These are phyloP conservation scores for Daedalea quercina DNA, from an alignment of 768 basidiomycete species.

Conservation along the genomic window DNA sequence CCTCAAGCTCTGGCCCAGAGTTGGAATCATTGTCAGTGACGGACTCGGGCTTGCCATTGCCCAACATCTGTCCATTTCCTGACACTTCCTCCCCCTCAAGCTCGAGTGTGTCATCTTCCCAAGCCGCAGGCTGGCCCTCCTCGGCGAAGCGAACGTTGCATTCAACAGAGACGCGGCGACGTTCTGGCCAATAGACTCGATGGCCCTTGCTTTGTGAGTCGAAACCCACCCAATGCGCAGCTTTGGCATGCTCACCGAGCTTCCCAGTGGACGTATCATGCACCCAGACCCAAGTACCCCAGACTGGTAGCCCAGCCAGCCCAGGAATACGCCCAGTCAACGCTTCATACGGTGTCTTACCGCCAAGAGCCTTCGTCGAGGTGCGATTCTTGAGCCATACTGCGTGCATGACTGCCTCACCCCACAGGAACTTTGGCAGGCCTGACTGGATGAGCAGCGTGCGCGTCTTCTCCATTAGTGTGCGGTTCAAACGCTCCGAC, in stretches of 20 bases:
- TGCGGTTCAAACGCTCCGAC: slow-evolving; percentile 25
- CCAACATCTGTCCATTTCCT: too few species aligned
- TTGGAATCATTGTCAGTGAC: too few species aligned
- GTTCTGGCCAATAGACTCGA: slow-evolving; percentile 26
- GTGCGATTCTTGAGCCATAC: slow-evolving; percentile 16
- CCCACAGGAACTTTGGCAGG: slow-evolving; percentile 23
- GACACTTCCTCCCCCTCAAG: slow-evolving; percentile 22
- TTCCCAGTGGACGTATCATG: slow-evolving; percentile 3
- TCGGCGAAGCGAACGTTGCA: slow-evolving; percentile 17
- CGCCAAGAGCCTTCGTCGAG: slow-evolving; percentile 9
- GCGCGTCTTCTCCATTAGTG: slow-evolving; percentile 14
- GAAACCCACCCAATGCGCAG: slow-evolving; percentile 9
- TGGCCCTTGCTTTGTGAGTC: slow-evolving; percentile 20
- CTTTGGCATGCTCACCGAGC: slow-evolving; percentile 3
- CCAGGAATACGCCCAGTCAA: slow-evolving; percentile 11
- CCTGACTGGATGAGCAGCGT: slow-evolving; percentile 20
- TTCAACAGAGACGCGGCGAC: slow-evolving; percentile 19
- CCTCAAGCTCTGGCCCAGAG: too few species aligned
- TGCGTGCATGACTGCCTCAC: slow-evolving; percentile 20
- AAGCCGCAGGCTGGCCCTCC: background rate
- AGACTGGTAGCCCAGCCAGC: slow-evolving; percentile 11
- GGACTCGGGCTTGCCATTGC: too few species aligned
- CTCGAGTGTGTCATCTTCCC: slow-evolving; percentile 7
- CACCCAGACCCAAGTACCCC: slow-evolving; percentile 8
- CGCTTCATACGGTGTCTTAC: slow-evolving; percentile 16